Evolutionary conservation across 768 basidiomycete genomes (phyloP).

Genomic region (Boletellus sp.): DNA sequence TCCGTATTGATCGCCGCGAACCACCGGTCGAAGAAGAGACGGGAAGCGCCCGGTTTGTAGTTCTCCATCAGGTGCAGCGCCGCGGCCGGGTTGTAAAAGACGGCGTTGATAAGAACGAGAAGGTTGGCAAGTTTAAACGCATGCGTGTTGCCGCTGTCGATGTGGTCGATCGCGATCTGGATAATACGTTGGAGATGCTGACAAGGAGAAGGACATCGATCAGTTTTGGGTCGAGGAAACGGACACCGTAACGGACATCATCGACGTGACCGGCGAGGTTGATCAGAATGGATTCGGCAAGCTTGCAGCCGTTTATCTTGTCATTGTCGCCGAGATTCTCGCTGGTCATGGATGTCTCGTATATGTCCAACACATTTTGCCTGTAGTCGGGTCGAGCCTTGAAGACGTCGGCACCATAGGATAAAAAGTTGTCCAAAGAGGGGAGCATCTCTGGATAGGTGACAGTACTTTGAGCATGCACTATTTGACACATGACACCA

Average conservation of each 20-base stretch:
- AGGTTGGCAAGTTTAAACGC: slow-evolving; percentile 73
- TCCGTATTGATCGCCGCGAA: slow-evolving; percentile 65
- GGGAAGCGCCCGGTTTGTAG: slow-evolving; percentile 54
- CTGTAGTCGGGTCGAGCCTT: slow-evolving; percentile 71
- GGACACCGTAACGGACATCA: slow-evolving; percentile 48
- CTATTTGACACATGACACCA: background rate
- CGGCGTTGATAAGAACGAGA: slow-evolving; percentile 76
- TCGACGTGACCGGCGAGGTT: slow-evolving; percentile 76
- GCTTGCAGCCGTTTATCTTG: slow-evolving; percentile 77
- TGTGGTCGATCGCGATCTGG: slow-evolving; percentile 51
- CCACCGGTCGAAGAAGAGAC: slow-evolving; percentile 83
- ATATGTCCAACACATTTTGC: slow-evolving; percentile 80
- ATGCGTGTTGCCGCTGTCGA: slow-evolving; percentile 60
- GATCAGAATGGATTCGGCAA: slow-evolving; percentile 78
- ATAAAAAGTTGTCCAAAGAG: slow-evolving; percentile 83
- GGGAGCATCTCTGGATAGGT: slow-evolving; percentile 73
- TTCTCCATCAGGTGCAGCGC: slow-evolving; percentile 73
- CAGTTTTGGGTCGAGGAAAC: background rate
- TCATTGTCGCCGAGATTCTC: slow-evolving; percentile 80
- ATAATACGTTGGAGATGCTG: slow-evolving; percentile 68
- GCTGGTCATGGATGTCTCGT: slow-evolving; percentile 66
- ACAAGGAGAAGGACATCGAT: background rate
- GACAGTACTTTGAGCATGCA: background rate
- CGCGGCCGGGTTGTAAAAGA: slow-evolving; percentile 80
- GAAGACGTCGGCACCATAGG: slow-evolving; percentile 75